Base-by-base conservation (phyloP, 106 monocot species). In the Narthecium ossifragum region DNA sequence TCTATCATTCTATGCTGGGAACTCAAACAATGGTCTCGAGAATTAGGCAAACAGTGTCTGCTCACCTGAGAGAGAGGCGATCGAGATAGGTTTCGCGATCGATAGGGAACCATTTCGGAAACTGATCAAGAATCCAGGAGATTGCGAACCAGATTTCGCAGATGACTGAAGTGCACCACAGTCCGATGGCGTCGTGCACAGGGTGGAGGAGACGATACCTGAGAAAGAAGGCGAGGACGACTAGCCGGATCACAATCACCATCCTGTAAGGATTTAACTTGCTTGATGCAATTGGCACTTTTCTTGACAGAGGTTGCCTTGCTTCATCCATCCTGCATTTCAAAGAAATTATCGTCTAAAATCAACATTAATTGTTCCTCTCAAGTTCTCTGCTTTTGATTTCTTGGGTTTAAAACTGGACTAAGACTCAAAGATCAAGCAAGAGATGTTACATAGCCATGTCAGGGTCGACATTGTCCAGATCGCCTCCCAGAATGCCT, bases 91-190 rank as follows among this genome's bases (percentile, higher is more conserved):
- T 94, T 68, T 94, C 94, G 1, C 94, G 74, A 15, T 90, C 90
- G 20, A 94, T 85, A 2, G 94, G 94, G 59, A 73, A 80, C 94
- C 94, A 94, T 62, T 93, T 93, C n/a, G 93, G 93, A 66, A 93
- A 93, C 66, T 93, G 93, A 63, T 93, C 93, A 11, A 93, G 93
- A 39, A 93, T 93, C 93, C 93, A 93, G 0, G 93, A 93, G 21
- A 89, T 25, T 25, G 93, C 93, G 53, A 93, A 93, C 93, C 93
- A 93, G 23, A 93, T 89, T 73, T 93, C 93, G 29, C 93, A 93
- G 31, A 93, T 52, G 59, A 93, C 66, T 12, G 93, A 93, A 13
- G 93, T 93, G 23, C 88, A 72, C 93, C 93, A 94, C 10, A 94
- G 75, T 0, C 82, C 85, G 10, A 80, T 67, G 21, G 94, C 94